These are phyloP conservation scores for Myxozyma nipponensis DNA, from an alignment of 805 yeast species.

Conservation along the genomic window DNA sequence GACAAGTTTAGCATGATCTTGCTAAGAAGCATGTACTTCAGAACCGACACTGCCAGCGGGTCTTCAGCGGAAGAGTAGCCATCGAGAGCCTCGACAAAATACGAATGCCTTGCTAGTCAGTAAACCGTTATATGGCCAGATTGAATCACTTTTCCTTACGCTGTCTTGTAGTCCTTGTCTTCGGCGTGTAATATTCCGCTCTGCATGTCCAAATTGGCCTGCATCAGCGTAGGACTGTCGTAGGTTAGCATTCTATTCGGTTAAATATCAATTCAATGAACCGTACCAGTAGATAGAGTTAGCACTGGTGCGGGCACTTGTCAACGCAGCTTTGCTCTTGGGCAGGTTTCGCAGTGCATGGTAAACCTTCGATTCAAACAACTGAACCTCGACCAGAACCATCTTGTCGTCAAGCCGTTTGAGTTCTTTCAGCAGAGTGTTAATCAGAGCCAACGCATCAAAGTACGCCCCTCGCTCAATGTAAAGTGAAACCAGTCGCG, in stretches of 20 bases:
- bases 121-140: no score
- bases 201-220: slow-evolving; percentile 93
- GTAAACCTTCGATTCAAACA: slow-evolving; percentile 83
- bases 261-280: neutral
- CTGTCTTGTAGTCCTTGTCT: slow-evolving; percentile 94
- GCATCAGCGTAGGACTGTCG: slow-evolving; percentile 69
- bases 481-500: slow-evolving; percentile 73
- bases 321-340: slow-evolving; percentile 85
- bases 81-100: slow-evolving; percentile 92
- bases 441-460: slow-evolving; percentile 69
- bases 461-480: slow-evolving; percentile 62
- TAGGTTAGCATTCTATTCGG: neutral
- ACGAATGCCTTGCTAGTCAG: slow-evolving; percentile 73
- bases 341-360: slow-evolving; percentile 89
- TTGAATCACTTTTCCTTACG: slow-evolving; percentile 41
- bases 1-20: slow-evolving; percentile 88
- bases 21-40: slow-evolving; percentile 88
- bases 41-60: slow-evolving; percentile 59
- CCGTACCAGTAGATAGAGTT: slow-evolving; percentile 78
- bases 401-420: slow-evolving; percentile 94
- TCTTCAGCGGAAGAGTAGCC: slow-evolving; percentile 69
- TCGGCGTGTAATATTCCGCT: slow-evolving; percentile 95
- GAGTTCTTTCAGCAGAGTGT: slow-evolving; percentile 71
- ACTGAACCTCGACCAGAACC: slow-evolving; percentile 90
- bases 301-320: slow-evolving; percentile 96